phyloP scores from a whole-genome alignment of 2,329 filamentous ascomycete genomes.

The Fusarium sp. region DNA sequence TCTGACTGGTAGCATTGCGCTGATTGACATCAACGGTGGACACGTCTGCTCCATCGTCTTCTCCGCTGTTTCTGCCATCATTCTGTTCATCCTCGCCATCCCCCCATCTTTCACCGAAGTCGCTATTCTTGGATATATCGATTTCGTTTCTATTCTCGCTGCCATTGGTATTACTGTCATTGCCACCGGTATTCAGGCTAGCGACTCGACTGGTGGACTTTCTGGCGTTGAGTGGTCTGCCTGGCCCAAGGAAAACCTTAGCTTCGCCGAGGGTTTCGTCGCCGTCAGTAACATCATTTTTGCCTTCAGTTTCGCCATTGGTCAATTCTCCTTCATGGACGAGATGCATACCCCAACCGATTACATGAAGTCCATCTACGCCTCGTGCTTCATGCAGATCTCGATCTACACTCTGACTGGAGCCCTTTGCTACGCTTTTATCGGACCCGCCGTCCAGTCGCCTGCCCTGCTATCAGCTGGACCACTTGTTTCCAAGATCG shows the following conservation, averaged over 20 bases:
- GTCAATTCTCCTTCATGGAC: conserved; percentile 41
- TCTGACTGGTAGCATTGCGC: conserved; percentile 75
- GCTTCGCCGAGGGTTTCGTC: conserved; percentile 66
- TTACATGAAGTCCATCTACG: conserved; percentile 64
- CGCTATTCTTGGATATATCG: conserved; percentile 44
- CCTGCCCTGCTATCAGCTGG: conserved; percentile 76
- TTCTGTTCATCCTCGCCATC: conserved; percentile 58
- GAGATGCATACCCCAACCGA: conserved; percentile 39
- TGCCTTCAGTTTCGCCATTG: conserved; percentile 39
- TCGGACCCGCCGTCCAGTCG: conserved; percentile 70
- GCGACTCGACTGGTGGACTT: conserved; percentile 47
- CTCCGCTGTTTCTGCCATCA: conserved; percentile 57
- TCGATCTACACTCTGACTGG: conserved; percentile 74
- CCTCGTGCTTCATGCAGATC: conserved; percentile 72
- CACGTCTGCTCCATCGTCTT: conserved; percentile 51
- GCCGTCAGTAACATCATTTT: conserved; percentile 68
- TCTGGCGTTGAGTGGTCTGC: conserved; percentile 54
- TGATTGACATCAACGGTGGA: conserved; percentile 71
- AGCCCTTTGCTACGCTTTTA: conserved; percentile 75
- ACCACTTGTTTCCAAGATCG: conserved; percentile 69
- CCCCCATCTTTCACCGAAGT: conserved; percentile 58
- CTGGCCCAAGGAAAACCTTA: conserved; percentile 58
- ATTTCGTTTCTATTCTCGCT: conserved; percentile 69
- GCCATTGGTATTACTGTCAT: conserved; percentile 71
- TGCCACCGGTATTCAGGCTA: conserved; percentile 64